A percentile compares a stretch with the other conserved stretches of the same genome.
These are phyloP conservation scores for Eimeria sp. DNA, from an alignment of 169 alveolate species.

Conservation along the genomic window DNA sequence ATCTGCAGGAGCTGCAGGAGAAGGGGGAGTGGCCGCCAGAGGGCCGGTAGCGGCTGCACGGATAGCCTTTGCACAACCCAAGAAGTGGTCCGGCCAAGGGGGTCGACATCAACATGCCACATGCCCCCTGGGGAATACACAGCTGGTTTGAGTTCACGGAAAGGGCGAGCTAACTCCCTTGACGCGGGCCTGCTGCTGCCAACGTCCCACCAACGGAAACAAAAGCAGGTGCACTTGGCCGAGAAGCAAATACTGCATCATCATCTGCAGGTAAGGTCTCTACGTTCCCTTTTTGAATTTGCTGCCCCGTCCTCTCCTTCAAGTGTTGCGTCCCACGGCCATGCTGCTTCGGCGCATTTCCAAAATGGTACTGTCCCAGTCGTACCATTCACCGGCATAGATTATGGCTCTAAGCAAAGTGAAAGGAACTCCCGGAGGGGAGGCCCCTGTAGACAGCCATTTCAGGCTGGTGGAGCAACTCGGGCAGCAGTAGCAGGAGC, in stretches of 20 bases:
- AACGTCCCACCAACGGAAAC: not conserved
- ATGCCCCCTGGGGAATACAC: not conserved
- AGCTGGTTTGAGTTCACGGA: not conserved
- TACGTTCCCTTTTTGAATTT: not conserved
- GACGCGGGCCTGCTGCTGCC: slow-evolving; percentile 10
- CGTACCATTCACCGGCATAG: not conserved
- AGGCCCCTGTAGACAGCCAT: not conserved
- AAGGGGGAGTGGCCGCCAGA: not conserved
- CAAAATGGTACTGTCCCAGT: not conserved
- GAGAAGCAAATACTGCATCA: slow-evolving; percentile 49
- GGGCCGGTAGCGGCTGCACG: not conserved
- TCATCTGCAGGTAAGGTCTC: not conserved
- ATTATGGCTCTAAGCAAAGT: not conserved
- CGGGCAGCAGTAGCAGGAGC: slow-evolving; percentile 70
- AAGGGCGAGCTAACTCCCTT: not conserved
- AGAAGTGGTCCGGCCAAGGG: slow-evolving; percentile 6
- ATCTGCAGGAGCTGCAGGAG: not conserved
- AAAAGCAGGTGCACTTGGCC: not conserved
- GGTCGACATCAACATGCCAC: not conserved
- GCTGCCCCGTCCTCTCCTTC: not conserved
- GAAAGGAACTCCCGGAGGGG: not conserved
- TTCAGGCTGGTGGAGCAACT: slow-evolving; percentile 14
- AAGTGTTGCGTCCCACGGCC: not conserved
- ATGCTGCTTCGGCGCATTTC: not conserved
- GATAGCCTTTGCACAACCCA: slow-evolving; percentile 13